Percentiles rank a stretch among this genome's conserved stretches.
These are phyloP conservation scores for Sclerotinia glacialis DNA, from an alignment of 2,329 filamentous ascomycete species.

Conservation along the genomic window DNA sequence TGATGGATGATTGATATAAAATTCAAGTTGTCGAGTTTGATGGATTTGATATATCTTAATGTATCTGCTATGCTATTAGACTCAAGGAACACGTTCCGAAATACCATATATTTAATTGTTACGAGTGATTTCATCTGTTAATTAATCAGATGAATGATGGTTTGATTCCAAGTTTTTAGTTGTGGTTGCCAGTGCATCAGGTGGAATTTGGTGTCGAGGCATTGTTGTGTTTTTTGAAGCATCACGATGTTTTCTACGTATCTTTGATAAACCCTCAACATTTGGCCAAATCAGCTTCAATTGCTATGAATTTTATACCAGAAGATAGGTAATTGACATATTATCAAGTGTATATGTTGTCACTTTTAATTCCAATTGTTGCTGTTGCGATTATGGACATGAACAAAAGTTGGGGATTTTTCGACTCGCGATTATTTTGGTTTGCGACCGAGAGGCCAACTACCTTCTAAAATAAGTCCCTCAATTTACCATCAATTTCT, in stretches of 20 bases:
- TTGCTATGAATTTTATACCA: slow-evolving; percentile 4
- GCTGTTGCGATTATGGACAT: neutral
- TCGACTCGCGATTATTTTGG: slow-evolving; percentile 15
- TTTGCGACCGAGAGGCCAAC: slow-evolving; percentile 16
- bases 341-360: slow-evolving; percentile 9
- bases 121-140: slow-evolving; percentile 9
- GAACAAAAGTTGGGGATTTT: slow-evolving; percentile 14
- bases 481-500: neutral
- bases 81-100: neutral
- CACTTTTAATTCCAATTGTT: neutral
- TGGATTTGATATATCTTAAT: neutral
- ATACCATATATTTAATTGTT: neutral
- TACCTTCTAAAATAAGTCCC: neutral
- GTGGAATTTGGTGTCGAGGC: neutral
- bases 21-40: slow-evolving; percentile 8
- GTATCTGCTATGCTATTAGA: neutral
- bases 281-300: neutral
- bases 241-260: slow-evolving; percentile 18
- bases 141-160: neutral
- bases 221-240: slow-evolving; percentile 17
- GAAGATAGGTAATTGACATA: slow-evolving; percentile 14
- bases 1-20: neutral
- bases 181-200: slow-evolving; percentile 20
- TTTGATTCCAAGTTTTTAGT: neutral
- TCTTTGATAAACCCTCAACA: neutral